Conservation (phyloP, 331 rosid genomes). For the Saraca asoca region DNA sequence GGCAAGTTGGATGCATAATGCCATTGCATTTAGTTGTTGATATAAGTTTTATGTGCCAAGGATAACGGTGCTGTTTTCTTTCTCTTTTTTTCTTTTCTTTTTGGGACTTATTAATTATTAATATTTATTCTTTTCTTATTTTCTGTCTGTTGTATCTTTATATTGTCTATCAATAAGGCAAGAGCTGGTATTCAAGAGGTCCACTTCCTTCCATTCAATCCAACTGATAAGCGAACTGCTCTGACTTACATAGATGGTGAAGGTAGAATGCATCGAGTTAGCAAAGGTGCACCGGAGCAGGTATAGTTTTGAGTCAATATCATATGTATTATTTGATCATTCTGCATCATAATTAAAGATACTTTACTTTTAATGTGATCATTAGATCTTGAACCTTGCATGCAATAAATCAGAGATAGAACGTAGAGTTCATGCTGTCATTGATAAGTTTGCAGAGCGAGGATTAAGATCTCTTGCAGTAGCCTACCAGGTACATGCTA, state of each 20-base stretch:
- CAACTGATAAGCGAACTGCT: conserved; percentile 87
- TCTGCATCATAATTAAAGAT: conserved; percentile 10
- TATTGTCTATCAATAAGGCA: conserved; percentile 50
- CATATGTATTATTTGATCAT: conserved; percentile 21
- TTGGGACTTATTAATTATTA: no score
- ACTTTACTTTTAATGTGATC: conserved; percentile 30
- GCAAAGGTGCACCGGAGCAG: conserved; percentile 97
- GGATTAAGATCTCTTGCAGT: conserved; percentile 85
- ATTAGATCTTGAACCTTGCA: conserved; percentile 78
- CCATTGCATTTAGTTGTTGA: conserved; percentile 1
- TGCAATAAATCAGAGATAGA: conserved; percentile 72
- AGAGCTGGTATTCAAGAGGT: conserved; percentile 70
- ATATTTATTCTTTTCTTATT: not conserved
- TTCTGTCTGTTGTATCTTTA: conserved; percentile 20
- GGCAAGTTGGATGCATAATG: not conserved
- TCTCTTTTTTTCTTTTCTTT: not conserved
- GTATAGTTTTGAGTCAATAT: conserved; percentile 36
- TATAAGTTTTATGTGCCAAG: not conserved
- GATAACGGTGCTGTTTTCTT: not conserved
- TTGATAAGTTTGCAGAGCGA: conserved; percentile 76
- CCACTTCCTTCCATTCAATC: conserved; percentile 91
- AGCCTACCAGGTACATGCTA: conserved; percentile 67
- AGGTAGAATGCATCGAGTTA: conserved; percentile 80
- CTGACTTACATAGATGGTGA: conserved; percentile 65
- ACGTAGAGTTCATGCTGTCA: conserved; percentile 63